Evolutionary conservation across 2,329 filamentous ascomycete species (phyloP).

Genomic region (Penicillium crustosum): DNA sequence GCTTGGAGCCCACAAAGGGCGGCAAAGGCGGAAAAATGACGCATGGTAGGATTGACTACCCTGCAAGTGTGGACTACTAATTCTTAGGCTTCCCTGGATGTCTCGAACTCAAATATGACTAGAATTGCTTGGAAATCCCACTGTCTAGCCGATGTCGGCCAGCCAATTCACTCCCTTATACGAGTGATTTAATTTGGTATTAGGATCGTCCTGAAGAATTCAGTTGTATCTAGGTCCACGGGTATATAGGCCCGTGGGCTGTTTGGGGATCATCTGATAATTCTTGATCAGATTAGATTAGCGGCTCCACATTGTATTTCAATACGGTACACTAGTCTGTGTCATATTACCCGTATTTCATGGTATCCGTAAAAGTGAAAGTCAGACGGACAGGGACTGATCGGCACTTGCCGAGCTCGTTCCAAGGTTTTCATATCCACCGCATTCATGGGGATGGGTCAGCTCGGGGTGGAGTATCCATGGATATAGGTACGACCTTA

Average conservation of each 20-base stretch:
- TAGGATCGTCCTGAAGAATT: background rate
- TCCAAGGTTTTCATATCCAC: background rate
- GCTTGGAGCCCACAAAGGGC: background rate
- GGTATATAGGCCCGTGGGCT: background rate
- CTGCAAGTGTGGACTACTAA: background rate
- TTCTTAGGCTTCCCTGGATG: background rate
- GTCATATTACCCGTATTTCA: background rate
- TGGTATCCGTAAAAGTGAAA: background rate
- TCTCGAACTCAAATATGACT: background rate
- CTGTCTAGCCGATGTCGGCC: slow-evolving; percentile 1
- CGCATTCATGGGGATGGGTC: background rate
- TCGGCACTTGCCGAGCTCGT: background rate
- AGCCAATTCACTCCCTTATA: background rate
- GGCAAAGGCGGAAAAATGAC: background rate
- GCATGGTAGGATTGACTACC: background rate
- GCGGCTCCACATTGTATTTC: slow-evolving; percentile 1
- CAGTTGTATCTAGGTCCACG: background rate
- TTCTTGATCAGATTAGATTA: slow-evolving; percentile 8
- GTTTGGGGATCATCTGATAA: slow-evolving; percentile 7
- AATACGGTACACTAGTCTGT: background rate
- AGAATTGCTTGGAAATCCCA: background rate
- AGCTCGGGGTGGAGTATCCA: background rate
- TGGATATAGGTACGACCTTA: no score
- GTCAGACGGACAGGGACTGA: background rate
- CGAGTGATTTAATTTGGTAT: background rate